Conservation (phyloP, 1,284 basidiomycete genomes). For the Agaricales sp. region DNA sequence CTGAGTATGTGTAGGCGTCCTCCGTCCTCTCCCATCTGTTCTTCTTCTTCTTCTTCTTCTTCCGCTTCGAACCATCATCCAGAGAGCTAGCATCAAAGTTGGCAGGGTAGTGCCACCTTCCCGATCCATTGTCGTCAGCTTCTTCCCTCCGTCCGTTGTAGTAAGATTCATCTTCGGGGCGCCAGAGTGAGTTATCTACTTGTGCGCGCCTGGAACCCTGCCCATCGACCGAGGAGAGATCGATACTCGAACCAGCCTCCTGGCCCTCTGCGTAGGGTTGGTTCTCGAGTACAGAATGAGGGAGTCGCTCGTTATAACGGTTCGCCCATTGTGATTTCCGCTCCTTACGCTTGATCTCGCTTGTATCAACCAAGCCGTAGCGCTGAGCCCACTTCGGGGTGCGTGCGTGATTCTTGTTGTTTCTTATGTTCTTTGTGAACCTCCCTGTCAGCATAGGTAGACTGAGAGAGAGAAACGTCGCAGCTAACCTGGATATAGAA, state of each 20-base stretch:
- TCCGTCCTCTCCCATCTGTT: slow-evolving; percentile 77
- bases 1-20: slow-evolving; percentile 58
- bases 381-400: slow-evolving; percentile 93
- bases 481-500: slow-evolving; percentile 77
- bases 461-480: slow-evolving; percentile 7
- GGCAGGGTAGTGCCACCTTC: slow-evolving; percentile 74
- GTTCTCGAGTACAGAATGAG: slow-evolving; percentile 60
- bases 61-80: slow-evolving; percentile 19
- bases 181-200: slow-evolving; percentile 49
- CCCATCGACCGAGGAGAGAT: slow-evolving; percentile 29
- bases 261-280: slow-evolving; percentile 77
- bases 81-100: slow-evolving; percentile 62
- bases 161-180: slow-evolving; percentile 59
- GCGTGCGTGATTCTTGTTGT: slow-evolving; percentile 85
- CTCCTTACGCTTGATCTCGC: slow-evolving; percentile 66
- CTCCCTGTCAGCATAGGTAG: slow-evolving; percentile 4
- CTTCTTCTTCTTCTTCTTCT: slow-evolving; percentile 55
- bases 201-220: slow-evolving; percentile 20
- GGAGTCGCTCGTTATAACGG: slow-evolving; percentile 79
- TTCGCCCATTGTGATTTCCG: slow-evolving; percentile 79
- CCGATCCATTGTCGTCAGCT: slow-evolving; percentile 26
- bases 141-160: slow-evolving; percentile 33
- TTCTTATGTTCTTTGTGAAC: slow-evolving; percentile 72
- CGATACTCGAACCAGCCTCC: slow-evolving; percentile 34
- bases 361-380: slow-evolving; percentile 78